A percentile compares a stretch with the other conserved stretches of the same genome.
phyloP scores from a whole-genome alignment of 2,329 filamentous ascomycete genomes.

The Paraphaeosphaeria sporulosa region DNA sequence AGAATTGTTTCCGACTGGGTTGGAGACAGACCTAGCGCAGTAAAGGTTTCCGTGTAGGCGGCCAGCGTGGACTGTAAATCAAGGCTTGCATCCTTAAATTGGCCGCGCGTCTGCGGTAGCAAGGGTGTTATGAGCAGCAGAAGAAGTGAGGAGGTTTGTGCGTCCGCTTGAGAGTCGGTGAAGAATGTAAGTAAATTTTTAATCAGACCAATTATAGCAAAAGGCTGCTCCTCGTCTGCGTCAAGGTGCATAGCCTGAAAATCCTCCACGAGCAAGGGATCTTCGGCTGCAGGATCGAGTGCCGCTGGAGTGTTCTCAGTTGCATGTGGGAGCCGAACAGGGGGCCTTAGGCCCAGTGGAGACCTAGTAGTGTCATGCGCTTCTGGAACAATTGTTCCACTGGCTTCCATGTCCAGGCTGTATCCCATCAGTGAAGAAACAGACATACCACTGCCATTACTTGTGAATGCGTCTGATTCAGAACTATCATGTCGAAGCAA shows the following conservation, averaged over 20 bases:
- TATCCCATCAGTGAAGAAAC: slow-evolving; percentile 34
- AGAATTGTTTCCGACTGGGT: slow-evolving; percentile 52
- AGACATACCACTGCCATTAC: slow-evolving; percentile 39
- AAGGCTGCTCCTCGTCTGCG: slow-evolving; percentile 45
- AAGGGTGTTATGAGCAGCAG: slow-evolving; percentile 56
- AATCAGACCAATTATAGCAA: slow-evolving; percentile 53
- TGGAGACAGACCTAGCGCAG: slow-evolving; percentile 46
- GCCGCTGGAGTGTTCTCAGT: slow-evolving; percentile 35
- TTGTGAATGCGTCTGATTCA: slow-evolving; percentile 48
- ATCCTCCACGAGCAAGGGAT: slow-evolving; percentile 45
- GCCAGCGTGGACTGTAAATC: slow-evolving; percentile 41
- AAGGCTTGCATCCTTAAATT: slow-evolving; percentile 34
- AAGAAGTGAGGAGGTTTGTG: slow-evolving; percentile 57
- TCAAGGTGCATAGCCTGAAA: slow-evolving; percentile 46
- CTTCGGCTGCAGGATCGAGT: slow-evolving; percentile 35
- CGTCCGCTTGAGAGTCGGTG: slow-evolving; percentile 51
- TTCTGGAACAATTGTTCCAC: slow-evolving; percentile 52
- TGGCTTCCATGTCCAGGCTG: slow-evolving; percentile 50
- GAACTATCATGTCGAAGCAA: slow-evolving; percentile 50
- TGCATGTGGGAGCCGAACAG: slow-evolving; percentile 24
- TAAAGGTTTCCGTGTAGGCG: slow-evolving; percentile 51
- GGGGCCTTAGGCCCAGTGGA: slow-evolving; percentile 30
- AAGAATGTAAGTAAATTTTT: slow-evolving; percentile 53
- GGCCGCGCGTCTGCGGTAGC: slow-evolving; percentile 51
- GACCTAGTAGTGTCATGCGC: slow-evolving; percentile 35